Evolutionary conservation across 768 basidiomycete genomes (phyloP).

Genomic region (Chalciporus chontae): DNA sequence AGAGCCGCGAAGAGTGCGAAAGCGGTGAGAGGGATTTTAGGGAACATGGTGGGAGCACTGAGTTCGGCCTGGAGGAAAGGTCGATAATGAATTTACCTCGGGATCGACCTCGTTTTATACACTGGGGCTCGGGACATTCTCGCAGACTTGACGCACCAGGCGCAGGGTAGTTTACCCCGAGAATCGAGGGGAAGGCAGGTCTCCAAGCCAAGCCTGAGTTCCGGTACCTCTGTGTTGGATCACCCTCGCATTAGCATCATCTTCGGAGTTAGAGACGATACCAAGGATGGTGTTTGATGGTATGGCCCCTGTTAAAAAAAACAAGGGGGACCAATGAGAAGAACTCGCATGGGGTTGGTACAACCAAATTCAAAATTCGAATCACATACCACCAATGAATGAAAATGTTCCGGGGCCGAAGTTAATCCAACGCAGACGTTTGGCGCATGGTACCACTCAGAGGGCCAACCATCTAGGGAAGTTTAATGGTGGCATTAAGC

Average conservation of each 20-base stretch:
- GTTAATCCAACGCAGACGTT: background rate
- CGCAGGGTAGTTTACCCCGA: background rate
- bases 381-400: background rate
- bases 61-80: too few species aligned
- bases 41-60: too few species aligned
- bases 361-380: background rate
- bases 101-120: background rate
- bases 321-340: background rate
- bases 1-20: constrained; percentile 26
- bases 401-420: background rate
- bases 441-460: background rate
- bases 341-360: background rate
- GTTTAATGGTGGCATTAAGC: background rate
- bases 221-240: background rate
- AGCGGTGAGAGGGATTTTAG: background rate
- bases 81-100: background rate
- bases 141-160: background rate
- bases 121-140: background rate
- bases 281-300: background rate
- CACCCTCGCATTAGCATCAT: background rate
- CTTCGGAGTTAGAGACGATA: background rate
- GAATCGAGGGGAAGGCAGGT: background rate
- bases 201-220: background rate
- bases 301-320: background rate
- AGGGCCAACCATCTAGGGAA: too few species aligned